phyloP scores from a whole-genome alignment of 768 basidiomycete species.

The Tremella mesenterica region DNA sequence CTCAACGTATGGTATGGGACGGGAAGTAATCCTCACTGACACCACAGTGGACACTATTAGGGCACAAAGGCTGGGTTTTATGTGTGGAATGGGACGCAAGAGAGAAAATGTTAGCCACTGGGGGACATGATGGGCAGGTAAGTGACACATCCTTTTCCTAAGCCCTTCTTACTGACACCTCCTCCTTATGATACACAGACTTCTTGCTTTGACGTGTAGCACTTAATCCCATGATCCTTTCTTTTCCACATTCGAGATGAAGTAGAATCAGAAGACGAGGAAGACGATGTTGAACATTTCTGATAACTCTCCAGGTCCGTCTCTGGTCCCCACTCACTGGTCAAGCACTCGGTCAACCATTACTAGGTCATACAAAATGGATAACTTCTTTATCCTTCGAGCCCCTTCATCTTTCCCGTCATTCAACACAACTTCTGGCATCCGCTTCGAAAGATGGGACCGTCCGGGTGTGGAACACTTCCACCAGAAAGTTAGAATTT shows the following conservation, averaged over 20 bases:
- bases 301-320: constrained; percentile 53
- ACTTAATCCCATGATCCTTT: too few relatives aligned
- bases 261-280: too few relatives aligned
- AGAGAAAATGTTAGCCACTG: constrained; percentile 82
- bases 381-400: constrained; percentile 93
- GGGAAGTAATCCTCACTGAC: not conserved
- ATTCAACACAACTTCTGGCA: constrained; percentile 70
- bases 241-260: too few relatives aligned
- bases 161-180: too few relatives aligned
- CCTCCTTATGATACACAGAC: too few relatives aligned
- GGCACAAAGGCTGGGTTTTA: constrained; percentile 92
- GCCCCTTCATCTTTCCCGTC: constrained; percentile 69
- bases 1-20: not conserved
- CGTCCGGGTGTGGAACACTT: constrained; percentile 84
- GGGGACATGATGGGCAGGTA: constrained; percentile 88
- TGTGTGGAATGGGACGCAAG: constrained; percentile 96
- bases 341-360: constrained; percentile 73
- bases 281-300: not conserved
- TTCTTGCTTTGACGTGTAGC: too few relatives aligned
- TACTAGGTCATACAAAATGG: constrained; percentile 94
- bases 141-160: constrained; percentile 20
- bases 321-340: constrained; percentile 93
- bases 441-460: constrained; percentile 95
- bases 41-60: constrained; percentile 59
- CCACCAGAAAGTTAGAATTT: constrained; percentile 64